A percentile compares a stretch with the other conserved stretches of the same genome.
phyloP scores from a whole-genome alignment of 768 basidiomycete genomes.

The Tylopilus subfusipes region DNA sequence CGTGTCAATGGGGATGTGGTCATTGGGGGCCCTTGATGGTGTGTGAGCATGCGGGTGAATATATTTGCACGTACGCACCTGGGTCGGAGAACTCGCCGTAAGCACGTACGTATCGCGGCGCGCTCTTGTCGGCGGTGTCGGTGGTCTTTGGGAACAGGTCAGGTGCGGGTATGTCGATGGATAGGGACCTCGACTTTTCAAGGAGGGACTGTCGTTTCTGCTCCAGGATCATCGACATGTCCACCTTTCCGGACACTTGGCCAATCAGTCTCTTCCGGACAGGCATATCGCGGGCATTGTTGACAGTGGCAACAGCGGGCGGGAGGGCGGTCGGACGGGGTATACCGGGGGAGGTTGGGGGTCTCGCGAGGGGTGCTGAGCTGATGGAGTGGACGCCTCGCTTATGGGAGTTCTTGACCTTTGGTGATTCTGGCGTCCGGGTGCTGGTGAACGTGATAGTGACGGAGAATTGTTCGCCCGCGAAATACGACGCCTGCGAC shows the following conservation, averaged over 20 bases:
- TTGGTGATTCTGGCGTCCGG: slow-evolving; percentile 46
- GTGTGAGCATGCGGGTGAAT: slow-evolving; percentile 5
- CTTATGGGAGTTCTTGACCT: slow-evolving; percentile 47
- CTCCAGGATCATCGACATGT: slow-evolving; percentile 48
- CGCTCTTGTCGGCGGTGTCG: slow-evolving; percentile 1
- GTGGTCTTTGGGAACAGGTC: slow-evolving; percentile 37
- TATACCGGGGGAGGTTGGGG: slow-evolving; percentile 78
- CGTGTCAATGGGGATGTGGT: slow-evolving; percentile 39
- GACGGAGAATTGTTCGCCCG: slow-evolving; percentile 83
- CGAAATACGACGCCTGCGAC: slow-evolving; percentile 86
- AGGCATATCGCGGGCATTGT: slow-evolving; percentile 31
- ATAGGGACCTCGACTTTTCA: slow-evolving; percentile 54
- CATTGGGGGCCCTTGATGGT: neutral
- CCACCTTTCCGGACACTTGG: slow-evolving; percentile 32
- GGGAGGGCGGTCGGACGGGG: slow-evolving; percentile 38
- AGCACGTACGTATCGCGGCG: slow-evolving; percentile 30
- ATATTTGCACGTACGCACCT: slow-evolving; percentile 9
- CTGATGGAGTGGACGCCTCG: slow-evolving; percentile 79
- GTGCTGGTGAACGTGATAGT: slow-evolving; percentile 87
- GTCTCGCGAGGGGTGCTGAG: slow-evolving; percentile 75
- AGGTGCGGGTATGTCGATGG: slow-evolving; percentile 55
- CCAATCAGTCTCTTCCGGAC: slow-evolving; percentile 58
- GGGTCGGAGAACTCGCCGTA: slow-evolving; percentile 28
- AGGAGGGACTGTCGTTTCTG: slow-evolving; percentile 51
- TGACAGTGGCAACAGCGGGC: slow-evolving; percentile 17